Base-by-base conservation (phyloP, 1,284 basidiomycete species). In the Trichosporon ovoides region DNA sequence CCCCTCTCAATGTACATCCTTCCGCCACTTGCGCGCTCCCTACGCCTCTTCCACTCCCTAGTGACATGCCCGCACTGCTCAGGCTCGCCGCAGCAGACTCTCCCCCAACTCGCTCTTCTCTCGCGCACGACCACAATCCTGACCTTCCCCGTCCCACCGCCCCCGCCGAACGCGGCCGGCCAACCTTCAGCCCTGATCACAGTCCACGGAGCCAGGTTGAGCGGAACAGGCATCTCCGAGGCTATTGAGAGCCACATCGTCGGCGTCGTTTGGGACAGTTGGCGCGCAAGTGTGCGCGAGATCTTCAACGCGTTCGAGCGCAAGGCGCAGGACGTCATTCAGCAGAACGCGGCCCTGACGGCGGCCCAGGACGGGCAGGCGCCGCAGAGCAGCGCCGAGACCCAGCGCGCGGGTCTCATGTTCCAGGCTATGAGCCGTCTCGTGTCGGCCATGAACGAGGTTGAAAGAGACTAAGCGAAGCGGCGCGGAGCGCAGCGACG, bases 161-260 rank as follows among this genome's bases (percentile, higher is more conserved):
- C 70, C 5, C 64, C 71, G 51, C 60, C 65, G 38, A 67, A 74
- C 16, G 70, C 74, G 7, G 60, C 68, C 18, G 62, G 72, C 43
- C 64, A 67, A 53, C 60, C 67, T 6, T 67, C 73, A 10, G 69
- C 72, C 1, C 74, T 74, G 49, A 69, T 77, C 28, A 68, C 66
- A 10, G 66, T 78, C 18, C 75, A 76, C 55, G 74, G 75, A 22
- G 76, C 75, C 1, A 57, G 71, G 24, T 56, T 76, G 7, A 65
- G 69, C 1, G 72, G 73, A 9, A 78, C 76, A 7, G 76, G 75
- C 14, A 61, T 78, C 35, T 69, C 68, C 9, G 73, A 76, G 52
- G 75, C 75, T 28, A 76, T 78, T 38, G 76, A 78, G 55, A 67
- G 69, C 38, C 76, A 78, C 60, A 78, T 78, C 43, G 72, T 78